phyloP scores from a whole-genome alignment of 371 early-diverging fungal genomes.

The Rhizomucor pusillus region DNA sequence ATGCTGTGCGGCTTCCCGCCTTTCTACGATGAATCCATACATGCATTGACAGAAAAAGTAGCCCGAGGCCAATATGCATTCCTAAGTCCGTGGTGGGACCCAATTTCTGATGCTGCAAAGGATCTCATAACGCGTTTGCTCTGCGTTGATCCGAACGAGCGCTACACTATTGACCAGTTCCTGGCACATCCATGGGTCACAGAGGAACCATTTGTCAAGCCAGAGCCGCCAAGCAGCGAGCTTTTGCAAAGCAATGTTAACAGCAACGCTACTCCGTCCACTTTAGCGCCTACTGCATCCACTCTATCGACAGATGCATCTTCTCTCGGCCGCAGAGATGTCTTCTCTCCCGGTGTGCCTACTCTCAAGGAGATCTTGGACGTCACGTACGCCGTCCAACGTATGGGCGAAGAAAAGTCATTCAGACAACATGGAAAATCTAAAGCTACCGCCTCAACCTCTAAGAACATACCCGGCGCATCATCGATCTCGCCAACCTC shows the following conservation, averaged over 20 bases:
- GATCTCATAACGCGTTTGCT: conserved; percentile 82
- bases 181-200: conserved; percentile 77
- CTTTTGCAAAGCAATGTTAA: conserved; percentile 1
- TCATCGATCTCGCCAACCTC: not conserved
- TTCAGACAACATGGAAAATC: conserved; percentile 7
- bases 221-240: not conserved
- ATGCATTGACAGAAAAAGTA: conserved; percentile 73
- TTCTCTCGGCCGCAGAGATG: conserved; percentile 27
- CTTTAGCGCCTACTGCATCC: not conserved
- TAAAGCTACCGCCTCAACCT: not conserved
- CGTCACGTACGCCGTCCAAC: conserved; percentile 59
- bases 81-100: conserved; percentile 89
- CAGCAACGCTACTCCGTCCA: not conserved
- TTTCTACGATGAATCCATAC: conserved; percentile 82
- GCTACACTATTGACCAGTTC: conserved; percentile 84
- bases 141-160: conserved; percentile 76
- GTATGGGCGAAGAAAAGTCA: conserved; percentile 57
- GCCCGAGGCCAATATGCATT: conserved; percentile 74
- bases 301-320: conserved; percentile 22
- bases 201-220: conserved; percentile 6
- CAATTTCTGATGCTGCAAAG: conserved; percentile 70
- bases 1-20: conserved; percentile 90
- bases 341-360: conserved; percentile 45
- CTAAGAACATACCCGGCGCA: not conserved
- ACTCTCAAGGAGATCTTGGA: conserved; percentile 60